Conservation (phyloP, 495 filamentous ascomycete species). For the Daldinia childiae region DNA sequence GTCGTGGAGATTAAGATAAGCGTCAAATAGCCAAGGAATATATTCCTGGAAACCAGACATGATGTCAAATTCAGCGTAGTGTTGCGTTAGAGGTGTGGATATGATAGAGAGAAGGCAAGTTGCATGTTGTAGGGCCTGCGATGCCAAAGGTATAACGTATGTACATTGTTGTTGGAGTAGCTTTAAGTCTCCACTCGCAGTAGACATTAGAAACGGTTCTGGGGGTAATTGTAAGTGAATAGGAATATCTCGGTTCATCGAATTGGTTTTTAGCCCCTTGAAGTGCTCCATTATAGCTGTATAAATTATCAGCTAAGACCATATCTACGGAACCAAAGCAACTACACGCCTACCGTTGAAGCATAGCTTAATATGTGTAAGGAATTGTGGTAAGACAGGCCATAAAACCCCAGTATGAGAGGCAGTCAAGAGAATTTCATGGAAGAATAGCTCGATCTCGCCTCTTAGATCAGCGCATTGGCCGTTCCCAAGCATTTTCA, state of each 20-base stretch:
- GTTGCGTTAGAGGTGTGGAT: constrained; percentile 41
- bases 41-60: constrained; percentile 42
- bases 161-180: constrained; percentile 41
- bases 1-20: constrained; percentile 44
- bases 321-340: constrained; percentile 14
- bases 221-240: constrained; percentile 38
- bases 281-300: constrained; percentile 27
- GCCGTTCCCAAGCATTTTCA: constrained; percentile 63
- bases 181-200: constrained; percentile 5
- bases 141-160: constrained; percentile 34
- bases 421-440: constrained; percentile 53
- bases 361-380: constrained; percentile 55
- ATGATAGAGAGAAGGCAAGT: constrained; percentile 48
- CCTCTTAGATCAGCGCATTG: constrained; percentile 52
- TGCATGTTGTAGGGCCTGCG: constrained; percentile 46
- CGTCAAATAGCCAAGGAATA: constrained; percentile 51
- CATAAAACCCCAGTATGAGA: constrained; percentile 53
- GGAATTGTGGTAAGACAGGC: constrained; percentile 55
- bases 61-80: constrained; percentile 22
- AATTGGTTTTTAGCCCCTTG: constrained; percentile 17
- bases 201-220: constrained; percentile 29
- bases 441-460: constrained; percentile 62
- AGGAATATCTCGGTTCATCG: constrained; percentile 30
- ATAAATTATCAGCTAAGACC: constrained; percentile 25
- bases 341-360: constrained; percentile 49